phyloP scores from a whole-genome alignment of 495 filamentous ascomycete species.

The Xanthoparmelia taractica region DNA sequence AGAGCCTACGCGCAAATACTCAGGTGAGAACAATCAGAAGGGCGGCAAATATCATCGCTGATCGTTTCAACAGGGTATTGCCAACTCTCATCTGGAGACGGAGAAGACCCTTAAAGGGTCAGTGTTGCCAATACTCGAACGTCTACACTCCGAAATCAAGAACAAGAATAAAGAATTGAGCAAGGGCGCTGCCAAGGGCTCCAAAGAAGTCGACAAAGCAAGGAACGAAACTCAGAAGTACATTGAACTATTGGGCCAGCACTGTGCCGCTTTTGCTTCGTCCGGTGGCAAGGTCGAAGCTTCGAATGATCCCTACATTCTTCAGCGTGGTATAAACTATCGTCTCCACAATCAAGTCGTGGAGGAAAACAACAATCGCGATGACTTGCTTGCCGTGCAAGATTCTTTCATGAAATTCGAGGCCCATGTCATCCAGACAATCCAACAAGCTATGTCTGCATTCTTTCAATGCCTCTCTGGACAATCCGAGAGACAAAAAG shows the following conservation, averaged over 20 bases:
- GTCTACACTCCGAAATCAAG: slow-evolving; percentile 93
- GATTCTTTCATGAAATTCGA: slow-evolving; percentile 85
- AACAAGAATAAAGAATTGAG: slow-evolving; percentile 82
- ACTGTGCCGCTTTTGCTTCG: slow-evolving; percentile 67
- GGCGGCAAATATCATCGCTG: slow-evolving; percentile 8
- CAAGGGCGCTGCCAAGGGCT: slow-evolving; percentile 73
- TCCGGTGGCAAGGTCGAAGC: slow-evolving; percentile 57
- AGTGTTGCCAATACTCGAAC: slow-evolving; percentile 79
- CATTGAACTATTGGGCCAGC: slow-evolving; percentile 84
- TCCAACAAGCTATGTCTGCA: slow-evolving; percentile 71
- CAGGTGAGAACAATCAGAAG: slow-evolving; percentile 45
- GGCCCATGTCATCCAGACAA: slow-evolving; percentile 69
- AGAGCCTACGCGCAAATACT: slow-evolving; percentile 86
- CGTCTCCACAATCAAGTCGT: slow-evolving; percentile 82
- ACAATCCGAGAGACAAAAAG: slow-evolving; percentile 71
- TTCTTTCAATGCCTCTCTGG: slow-evolving; percentile 70
- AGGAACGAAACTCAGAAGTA: slow-evolving; percentile 84
- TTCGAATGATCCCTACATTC: slow-evolving; percentile 76
- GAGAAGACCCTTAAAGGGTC: slow-evolving; percentile 77
- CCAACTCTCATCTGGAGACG: slow-evolving; percentile 78
- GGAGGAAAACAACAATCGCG: slow-evolving; percentile 89
- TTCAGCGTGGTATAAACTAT: slow-evolving; percentile 72
- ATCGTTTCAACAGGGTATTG: slow-evolving; percentile 51
- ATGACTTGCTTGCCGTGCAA: slow-evolving; percentile 84
- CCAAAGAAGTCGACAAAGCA: slow-evolving; percentile 87